Base-by-base conservation (phyloP, 1,139 yeast species). In the Saccharomyces hybrid region DNA sequence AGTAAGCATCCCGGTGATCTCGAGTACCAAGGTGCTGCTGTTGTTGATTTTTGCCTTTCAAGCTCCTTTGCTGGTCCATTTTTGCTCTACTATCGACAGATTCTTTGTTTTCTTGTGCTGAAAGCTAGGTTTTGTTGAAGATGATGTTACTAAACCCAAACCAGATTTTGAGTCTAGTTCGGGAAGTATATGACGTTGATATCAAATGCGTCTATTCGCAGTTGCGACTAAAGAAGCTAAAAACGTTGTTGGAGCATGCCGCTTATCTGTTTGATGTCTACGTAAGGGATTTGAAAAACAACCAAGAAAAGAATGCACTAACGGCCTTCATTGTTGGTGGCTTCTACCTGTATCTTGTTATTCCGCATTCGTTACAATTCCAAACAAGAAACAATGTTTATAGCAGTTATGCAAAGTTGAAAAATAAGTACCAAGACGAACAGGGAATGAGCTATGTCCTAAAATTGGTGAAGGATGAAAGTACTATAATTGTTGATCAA, bases 211-310 rank as follows among this genome's bases (percentile, higher is more conserved):
- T 59, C 16, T 56, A 59, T 42, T 65, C 66, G 1, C 70, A 67
- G 32, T 56, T 70, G 49, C 61, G 62, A 52, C 57, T 71, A 28
- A 63, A 66, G 48, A 70, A 67, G 55, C 57, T 71, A 59, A 59
- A 69, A 23, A 72, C 68, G 53, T 57, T 71, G 50, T 56, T 71
- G 25, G 74, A 71, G 48, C 64, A 63, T 42, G 68, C 71, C 0
- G 67, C 68, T 49, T 60, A 63, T 49, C 55, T 66, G 20, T 61
- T 68, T 27, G 74, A 71, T 1, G 7, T 38, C 25, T 38, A 38
- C 44, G 9, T 38, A 13, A 16, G 44, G 44, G 44, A 38, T 5
- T 38, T 16, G 5, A 8, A 47, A 6, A 46, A 46, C 3, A 44
- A 49, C 16, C 53, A 50, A 16, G 25, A 38, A 25, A 53, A 51